Conservation (phyloP, 805 yeast species). For the Brettanomyces nanus region DNA sequence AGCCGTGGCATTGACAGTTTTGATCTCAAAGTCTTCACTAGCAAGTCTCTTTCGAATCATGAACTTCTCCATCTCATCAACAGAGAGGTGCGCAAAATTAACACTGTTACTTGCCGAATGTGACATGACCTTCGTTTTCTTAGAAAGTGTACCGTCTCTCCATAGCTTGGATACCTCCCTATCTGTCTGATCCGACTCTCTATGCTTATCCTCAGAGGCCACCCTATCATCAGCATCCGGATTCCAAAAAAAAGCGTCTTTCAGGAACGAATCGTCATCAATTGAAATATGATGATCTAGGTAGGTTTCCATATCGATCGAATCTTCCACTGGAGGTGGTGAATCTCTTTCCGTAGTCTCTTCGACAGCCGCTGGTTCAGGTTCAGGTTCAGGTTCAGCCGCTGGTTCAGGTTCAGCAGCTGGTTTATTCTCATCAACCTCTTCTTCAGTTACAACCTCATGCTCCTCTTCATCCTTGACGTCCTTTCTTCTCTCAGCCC, state of each 20-base stretch:
- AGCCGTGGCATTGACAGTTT: slow-evolving; percentile 17
- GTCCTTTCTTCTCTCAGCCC: slow-evolving; percentile 9
- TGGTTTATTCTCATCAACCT: not conserved
- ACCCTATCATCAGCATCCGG: slow-evolving; percentile 1
- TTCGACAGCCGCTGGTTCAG: too few relatives aligned
- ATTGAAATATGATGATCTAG: not conserved
- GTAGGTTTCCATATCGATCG: slow-evolving; percentile 1
- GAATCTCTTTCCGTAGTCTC: too few relatives aligned
- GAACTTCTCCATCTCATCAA: slow-evolving; percentile 21
- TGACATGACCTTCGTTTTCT: slow-evolving; percentile 10
- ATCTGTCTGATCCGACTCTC: not conserved
- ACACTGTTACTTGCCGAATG: slow-evolving; percentile 9
- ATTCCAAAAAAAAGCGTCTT: slow-evolving; percentile 32
- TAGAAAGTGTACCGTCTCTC: slow-evolving; percentile 21
- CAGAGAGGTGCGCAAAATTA: slow-evolving; percentile 15
- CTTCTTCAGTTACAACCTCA: not conserved
- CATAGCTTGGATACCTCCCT: slow-evolving; percentile 18
- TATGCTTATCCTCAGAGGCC: not conserved
- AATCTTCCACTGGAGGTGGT: too few relatives aligned
- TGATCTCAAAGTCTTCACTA: slow-evolving; percentile 24
- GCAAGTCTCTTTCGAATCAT: slow-evolving; percentile 24
- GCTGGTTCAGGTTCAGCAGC: too few relatives aligned
- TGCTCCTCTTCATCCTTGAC: slow-evolving; percentile 2
- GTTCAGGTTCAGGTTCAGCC: too few relatives aligned
- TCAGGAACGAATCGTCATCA: slow-evolving; percentile 34